Conservation (phyloP, 257 asterid species). For the Solanum rostratum region DNA sequence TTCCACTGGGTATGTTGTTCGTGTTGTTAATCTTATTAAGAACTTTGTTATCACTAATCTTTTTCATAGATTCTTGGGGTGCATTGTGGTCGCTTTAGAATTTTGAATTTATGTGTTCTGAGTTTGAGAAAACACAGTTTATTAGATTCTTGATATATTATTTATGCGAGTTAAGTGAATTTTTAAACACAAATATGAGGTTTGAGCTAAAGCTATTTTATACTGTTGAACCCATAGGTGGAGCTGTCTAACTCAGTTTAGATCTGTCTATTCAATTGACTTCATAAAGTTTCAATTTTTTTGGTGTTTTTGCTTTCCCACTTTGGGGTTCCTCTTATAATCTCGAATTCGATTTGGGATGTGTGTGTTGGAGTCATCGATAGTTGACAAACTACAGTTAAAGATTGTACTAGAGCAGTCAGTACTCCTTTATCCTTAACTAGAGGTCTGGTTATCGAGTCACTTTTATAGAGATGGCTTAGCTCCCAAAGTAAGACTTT, state of each 20-base stretch:
- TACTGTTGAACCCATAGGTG: background rate
- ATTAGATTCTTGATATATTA: background rate
- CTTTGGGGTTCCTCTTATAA: background rate
- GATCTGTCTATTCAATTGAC: background rate
- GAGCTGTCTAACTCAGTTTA: background rate
- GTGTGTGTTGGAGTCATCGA: background rate
- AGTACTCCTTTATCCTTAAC: background rate
- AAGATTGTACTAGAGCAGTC: background rate
- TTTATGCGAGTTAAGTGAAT: background rate
- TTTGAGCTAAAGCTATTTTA: background rate
- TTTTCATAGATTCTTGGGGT: background rate
- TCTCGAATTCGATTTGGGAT: background rate
- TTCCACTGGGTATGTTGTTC: no score
- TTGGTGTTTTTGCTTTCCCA: no score
- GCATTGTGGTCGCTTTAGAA: background rate
- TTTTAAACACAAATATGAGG: background rate
- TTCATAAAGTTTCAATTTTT: background rate
- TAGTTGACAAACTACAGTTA: background rate
- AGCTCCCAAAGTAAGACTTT: background rate
- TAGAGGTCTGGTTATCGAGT: background rate
- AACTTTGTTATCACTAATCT: background rate
- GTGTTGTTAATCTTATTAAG: background rate
- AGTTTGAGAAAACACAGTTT: background rate
- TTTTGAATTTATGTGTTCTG: background rate
- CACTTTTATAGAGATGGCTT: background rate